These are phyloP conservation scores for Sanghuangporus weigelae DNA, from an alignment of 1,284 basidiomycete species.

Conservation along the genomic window DNA sequence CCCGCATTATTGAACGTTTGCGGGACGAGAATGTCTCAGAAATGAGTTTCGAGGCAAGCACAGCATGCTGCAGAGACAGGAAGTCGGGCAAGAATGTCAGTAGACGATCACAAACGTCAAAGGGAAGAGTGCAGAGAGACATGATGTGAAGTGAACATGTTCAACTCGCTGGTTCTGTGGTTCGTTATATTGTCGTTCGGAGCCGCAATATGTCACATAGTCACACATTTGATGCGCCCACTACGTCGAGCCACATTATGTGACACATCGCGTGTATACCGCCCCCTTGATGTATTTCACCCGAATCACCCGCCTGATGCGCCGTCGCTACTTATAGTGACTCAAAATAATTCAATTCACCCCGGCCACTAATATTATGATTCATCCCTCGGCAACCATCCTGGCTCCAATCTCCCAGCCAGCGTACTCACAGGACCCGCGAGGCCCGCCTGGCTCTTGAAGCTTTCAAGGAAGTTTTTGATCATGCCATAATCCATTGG, in stretches of 20 bases:
- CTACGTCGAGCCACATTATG: background rate
- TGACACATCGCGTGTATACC: no score
- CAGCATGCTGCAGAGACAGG: conserved; percentile 2
- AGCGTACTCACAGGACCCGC: conserved; percentile 88
- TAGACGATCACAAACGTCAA: conserved; percentile 12
- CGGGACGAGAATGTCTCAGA: conserved; percentile 3
- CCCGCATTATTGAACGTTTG: conserved; percentile 1
- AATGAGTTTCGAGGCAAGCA: conserved; percentile 6
- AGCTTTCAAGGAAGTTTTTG: conserved; percentile 93
- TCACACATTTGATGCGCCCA: background rate
- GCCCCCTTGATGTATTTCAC: no score
- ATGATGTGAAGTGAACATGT: background rate
- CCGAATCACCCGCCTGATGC: background rate
- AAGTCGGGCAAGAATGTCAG: conserved; percentile 12
- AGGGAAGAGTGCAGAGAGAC: conserved; percentile 8
- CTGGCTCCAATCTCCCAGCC: conserved; percentile 73
- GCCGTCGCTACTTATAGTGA: background rate
- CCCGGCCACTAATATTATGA: background rate
- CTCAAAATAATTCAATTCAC: background rate
- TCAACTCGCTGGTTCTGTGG: background rate
- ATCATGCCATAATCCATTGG: conserved; percentile 82
- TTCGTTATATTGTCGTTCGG: background rate
- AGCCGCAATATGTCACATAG: background rate
- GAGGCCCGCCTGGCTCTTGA: conserved; percentile 81
- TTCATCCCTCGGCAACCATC: conserved; percentile 65